phyloP scores from a whole-genome alignment of 179 eudicot genomes.

The Patellifolia procumbens region DNA sequence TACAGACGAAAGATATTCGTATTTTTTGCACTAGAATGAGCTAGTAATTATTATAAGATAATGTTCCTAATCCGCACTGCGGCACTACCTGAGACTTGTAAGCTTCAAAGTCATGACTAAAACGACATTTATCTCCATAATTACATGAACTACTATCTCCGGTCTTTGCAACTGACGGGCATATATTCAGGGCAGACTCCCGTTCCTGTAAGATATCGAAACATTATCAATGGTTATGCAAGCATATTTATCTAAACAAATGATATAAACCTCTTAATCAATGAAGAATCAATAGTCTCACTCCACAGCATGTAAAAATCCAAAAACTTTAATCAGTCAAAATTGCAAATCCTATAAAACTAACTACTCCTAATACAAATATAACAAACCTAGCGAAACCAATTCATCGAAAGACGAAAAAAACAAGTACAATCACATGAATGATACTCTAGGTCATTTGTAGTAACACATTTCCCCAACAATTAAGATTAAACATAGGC shows the following conservation, averaged over 20 bases:
- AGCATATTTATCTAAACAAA: conserved; percentile 6
- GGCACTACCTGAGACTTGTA: conserved; percentile 68
- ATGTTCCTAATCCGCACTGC: background rate
- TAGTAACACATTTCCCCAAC: no score
- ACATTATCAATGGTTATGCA: background rate
- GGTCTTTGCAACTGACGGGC: conserved; percentile 73
- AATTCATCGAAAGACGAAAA: background rate
- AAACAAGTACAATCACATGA: no score
- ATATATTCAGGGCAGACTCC: conserved; percentile 55
- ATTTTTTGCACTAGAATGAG: no score
- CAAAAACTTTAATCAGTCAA: conserved; percentile 7
- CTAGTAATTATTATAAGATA: no score
- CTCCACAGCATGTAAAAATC: background rate
- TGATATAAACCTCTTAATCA: background rate
- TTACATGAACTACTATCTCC: conserved; percentile 61
- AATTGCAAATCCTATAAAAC: background rate
- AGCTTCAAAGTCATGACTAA: conserved; percentile 83
- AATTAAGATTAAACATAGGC: no score
- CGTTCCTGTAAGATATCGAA: conserved; percentile 55
- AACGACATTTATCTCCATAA: conserved; percentile 75
- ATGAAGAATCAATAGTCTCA: background rate
- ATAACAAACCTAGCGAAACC: background rate
- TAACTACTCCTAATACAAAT: background rate
- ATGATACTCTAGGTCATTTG: no score
- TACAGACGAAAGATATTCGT: no score